Evolutionary conservation across 2,329 filamentous ascomycete species (phyloP), one percentile per base, ranked within the genome.

Genomic region (Penicillium sp.): DNA sequence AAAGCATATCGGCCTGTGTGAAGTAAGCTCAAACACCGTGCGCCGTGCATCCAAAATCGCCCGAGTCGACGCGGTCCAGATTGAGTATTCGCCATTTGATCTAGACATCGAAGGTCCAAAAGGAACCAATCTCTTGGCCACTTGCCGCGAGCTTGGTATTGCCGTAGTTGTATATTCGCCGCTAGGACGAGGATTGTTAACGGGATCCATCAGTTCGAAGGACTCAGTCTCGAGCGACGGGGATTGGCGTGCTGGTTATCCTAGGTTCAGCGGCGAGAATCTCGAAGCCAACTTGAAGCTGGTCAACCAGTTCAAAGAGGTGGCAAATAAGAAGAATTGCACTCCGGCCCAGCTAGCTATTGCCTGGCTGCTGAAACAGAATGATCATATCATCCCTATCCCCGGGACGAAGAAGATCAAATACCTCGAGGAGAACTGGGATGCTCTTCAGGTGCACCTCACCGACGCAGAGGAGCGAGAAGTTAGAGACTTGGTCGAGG

Each of bases 311-410:
- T 74, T 87, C 55, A 66, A 70, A 3, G 71, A 64, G 7, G 64
- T 86, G 5, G 83, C 82, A 0, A 70, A 77, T 43, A 74, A 70
- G 60, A 86, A 88, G 70, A 77, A 73, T 5, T 77, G 74, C 46
- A 85, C 84, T 0, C 62, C 82, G 0, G 77, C 76, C 1, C 81
- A 89, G 65, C 65, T 89, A 38, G 80, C 82, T 1, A 72, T 88
- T 30, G 85, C 85, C 0, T 89, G 85, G 84, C 63, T 88, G 56
- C 63, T 85, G 61, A 79, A 79, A 5, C 84, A 88, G 63, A 82
- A 82, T 8, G 45, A 61, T 1, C 61, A 68, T 47, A 64, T 68
- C n/a, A 62, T 69, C 23, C 66, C 66, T 2, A 68, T 69, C 38
- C 66, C 66, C 0, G 66, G 66, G 3, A 68, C 66, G 9, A 64